Base-by-base conservation (phyloP, 768 basidiomycete species). In the Lanmaoa pseudosensibilis region DNA sequence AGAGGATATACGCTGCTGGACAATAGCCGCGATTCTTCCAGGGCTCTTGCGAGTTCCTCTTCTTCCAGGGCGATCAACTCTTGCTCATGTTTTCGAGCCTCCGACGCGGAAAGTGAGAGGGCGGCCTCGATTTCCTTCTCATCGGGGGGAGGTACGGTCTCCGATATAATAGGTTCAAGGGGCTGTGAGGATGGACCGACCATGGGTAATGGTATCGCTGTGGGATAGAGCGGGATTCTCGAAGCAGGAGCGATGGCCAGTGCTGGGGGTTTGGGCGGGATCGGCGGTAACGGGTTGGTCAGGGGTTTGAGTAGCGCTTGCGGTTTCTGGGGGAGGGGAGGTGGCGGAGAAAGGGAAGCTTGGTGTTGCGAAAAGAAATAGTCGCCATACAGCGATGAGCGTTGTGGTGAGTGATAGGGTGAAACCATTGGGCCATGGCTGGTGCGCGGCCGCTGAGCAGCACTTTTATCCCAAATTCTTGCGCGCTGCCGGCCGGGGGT, bases 1-100 rank as follows among this genome's bases (percentile, higher is more conserved):
- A 62, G 11, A 30, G 50, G 15, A 39, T 64, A 67, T 18, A 49
- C 21, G 46, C 7, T 46, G 34, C 12, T 40, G 23, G 67, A 54
- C 47, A 58, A 43, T 18, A 72, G 40, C n/a, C 72, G 71, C 2
- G 86, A 87, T 56, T 79, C 79, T 60, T 82, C 78, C 55, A 92
- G 61, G 0, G 88, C 90, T 58, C 77, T 77, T 21, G 81, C 82
- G 15, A 91, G 73, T 41, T 90, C 85, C 32, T 84, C 83, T 55
- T 89, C 86, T 65, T 91, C 88, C 55, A 67, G 67, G 21, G 61
- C 61, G 33, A 64, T 56, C 44, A 73, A 23, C 8, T 55, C 63
- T 43, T 64, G 56, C 43, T 72, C 69, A 19, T 46, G 69, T n/a
- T 49, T 61, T 36, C 50, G 63, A 9, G 76, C 73, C 46, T 82